Percentiles rank a stretch among this genome's conserved stretches.
Evolutionary conservation across 2,329 filamentous ascomycete species (phyloP).

Genomic region (Fusarium praegraminearum): DNA sequence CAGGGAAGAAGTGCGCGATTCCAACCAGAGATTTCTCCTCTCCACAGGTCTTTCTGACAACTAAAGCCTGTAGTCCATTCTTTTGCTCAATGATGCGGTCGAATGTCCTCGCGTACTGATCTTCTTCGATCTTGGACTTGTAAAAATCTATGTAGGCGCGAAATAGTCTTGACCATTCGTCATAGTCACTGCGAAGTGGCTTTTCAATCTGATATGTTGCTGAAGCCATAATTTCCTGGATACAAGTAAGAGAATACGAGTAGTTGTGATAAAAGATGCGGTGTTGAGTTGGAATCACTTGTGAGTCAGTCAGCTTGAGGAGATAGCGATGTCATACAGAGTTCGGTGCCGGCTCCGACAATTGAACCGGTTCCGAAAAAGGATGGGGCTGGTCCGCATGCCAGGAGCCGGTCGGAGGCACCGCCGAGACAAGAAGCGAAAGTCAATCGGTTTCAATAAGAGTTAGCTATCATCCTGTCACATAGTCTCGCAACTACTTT

Average conservation of each 20-base stretch:
- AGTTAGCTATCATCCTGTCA: background rate
- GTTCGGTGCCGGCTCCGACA: background rate
- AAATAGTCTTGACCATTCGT: constrained; percentile 29
- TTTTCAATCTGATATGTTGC: constrained; percentile 16
- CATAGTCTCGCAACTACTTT: background rate
- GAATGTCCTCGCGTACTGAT: constrained; percentile 23
- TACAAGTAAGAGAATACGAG: accelerated
- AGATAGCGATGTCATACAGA: background rate
- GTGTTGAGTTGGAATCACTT: too few relatives aligned
- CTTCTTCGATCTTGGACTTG: constrained; percentile 20
- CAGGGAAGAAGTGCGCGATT: constrained; percentile 35
- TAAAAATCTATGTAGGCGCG: constrained; percentile 35
- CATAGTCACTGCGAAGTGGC: constrained; percentile 12
- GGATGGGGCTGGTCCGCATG: background rate
- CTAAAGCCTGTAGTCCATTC: constrained; percentile 20
- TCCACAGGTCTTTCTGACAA: background rate
- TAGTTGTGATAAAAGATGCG: accelerated
- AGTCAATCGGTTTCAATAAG: background rate
- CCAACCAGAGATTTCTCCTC: constrained; percentile 8
- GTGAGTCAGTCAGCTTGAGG: background rate
- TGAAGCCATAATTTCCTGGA: background rate
- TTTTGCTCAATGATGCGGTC: constrained; percentile 26
- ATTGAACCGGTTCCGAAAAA: constrained; percentile 11
- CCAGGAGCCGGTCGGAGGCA: background rate
- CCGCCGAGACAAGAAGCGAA: background rate